Evolutionary conservation across 1,139 yeast genomes (phyloP), one percentile per base, ranked within the genome.

Genomic region (Pichia sp.): DNA sequence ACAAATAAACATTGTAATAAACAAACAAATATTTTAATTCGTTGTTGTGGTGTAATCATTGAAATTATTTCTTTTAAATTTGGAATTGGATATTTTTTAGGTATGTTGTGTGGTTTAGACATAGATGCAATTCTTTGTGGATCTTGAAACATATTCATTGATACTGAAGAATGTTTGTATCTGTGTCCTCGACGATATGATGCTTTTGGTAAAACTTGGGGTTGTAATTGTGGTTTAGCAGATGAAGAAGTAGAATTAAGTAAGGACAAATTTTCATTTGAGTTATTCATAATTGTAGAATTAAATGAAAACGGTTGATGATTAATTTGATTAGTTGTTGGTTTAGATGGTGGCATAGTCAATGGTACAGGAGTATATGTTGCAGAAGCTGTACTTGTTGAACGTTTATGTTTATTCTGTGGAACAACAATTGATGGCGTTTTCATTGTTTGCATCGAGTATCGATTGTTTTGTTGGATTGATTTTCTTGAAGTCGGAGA

Each of bases 121-220:
- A 78, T 80, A 7, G 88, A 51, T 1, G 96, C 96, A 14, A 35
- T 28, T 18, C 42, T 20, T n/a, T 37, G 38, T 11, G 38, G 38
- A 56, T 89, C 97, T 58, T 86, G 96, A 61, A 91, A 91, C 59
- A 89, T 74, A 60, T 91, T 91, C 91, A 91, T 84, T 4, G 95
- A 85, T 6, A 91, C 95, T n/a, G 96, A 87, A 6, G 96, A 87
- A 55, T 91, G 97, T 60, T 91, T 91, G 59, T 91, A 91, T 53
- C 89, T 76, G 63, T 91, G 98, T 10, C 98, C 97, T 50, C 89
- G 80, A 66, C 97, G 77, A 55, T 86, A 93, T 0, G 84, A 78
- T 0, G 89, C 75, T 48, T 71, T 73, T 14, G 54, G 54, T 14
- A 43, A 64, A 61, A 51, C 55, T 59, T 23, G 68, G 20, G 33